Evolutionary conservation across 305 asterid genomes (phyloP).

Genomic region (Fraxinus sp.): DNA sequence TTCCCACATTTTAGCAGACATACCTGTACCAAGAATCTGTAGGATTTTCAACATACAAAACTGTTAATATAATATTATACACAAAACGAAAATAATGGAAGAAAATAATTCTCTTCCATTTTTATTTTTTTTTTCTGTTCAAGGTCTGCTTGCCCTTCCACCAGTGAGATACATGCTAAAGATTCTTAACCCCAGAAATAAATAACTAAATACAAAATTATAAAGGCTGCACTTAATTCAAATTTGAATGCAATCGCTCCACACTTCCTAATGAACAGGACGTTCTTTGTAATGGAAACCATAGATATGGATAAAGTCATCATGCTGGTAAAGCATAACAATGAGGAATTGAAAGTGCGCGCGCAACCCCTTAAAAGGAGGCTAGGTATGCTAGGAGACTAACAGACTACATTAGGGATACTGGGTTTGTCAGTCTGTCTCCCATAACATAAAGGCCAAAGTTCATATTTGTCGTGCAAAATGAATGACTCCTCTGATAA

Average conservation of each 20-base stretch:
- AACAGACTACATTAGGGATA: background rate
- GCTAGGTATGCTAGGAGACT: background rate
- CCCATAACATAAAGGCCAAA: background rate
- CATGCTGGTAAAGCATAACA: background rate
- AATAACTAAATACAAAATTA: background rate
- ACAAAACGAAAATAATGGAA: background rate
- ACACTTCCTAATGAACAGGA: background rate
- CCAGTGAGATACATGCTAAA: background rate
- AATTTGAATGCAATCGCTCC: background rate
- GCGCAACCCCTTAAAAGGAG: background rate
- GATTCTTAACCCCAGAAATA: background rate
- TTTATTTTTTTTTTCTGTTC: background rate
- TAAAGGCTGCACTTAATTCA: background rate
- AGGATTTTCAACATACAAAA: background rate
- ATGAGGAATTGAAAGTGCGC: background rate
- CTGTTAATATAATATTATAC: background rate
- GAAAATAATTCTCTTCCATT: background rate
- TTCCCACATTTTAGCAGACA: slow-evolving; percentile 83
- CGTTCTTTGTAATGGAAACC: background rate
- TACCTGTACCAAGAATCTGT: slow-evolving; percentile 81
- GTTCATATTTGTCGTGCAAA: background rate
- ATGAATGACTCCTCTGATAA: background rate
- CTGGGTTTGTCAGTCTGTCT: background rate
- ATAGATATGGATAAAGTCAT: background rate
- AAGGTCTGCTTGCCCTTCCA: background rate